Evolutionary conservation across 345 rosid genomes (phyloP).

Genomic region (Eucalyptus guilfoylei): DNA sequence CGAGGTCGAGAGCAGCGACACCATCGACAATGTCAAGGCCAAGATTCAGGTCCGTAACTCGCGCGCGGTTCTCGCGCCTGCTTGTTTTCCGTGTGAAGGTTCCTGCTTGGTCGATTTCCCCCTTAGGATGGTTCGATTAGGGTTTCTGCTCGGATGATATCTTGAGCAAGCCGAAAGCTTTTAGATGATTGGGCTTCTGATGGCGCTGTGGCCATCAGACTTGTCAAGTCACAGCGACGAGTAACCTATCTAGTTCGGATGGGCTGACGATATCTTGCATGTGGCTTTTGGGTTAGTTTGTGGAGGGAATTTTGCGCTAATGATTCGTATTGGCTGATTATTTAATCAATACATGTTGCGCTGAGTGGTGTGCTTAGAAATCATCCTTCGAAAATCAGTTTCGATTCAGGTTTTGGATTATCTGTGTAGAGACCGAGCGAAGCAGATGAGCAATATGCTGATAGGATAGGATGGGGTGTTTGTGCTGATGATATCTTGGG

Average conservation of each 20-base stretch:
- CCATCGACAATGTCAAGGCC: constrained; percentile 8
- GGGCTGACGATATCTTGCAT: too few relatives aligned
- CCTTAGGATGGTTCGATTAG: neutral
- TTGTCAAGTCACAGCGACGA: neutral
- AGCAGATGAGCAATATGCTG: too few relatives aligned
- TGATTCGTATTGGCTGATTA: too few relatives aligned
- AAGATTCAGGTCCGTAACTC: constrained; percentile 9
- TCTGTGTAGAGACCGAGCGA: too few relatives aligned
- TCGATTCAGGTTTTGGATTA: too few relatives aligned
- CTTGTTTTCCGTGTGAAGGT: neutral
- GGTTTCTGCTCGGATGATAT: neutral
- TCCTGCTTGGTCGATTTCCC: neutral
- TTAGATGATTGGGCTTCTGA: neutral
- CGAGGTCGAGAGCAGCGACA: constrained; percentile 14
- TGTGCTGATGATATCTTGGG: neutral
- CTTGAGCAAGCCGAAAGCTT: neutral
- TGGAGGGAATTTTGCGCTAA: too few relatives aligned
- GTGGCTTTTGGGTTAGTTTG: too few relatives aligned
- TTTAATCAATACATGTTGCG: too few relatives aligned
- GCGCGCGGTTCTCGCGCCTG: neutral
- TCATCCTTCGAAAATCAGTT: too few relatives aligned
- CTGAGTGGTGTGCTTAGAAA: too few relatives aligned
- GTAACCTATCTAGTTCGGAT: too few relatives aligned
- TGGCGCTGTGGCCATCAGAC: neutral
- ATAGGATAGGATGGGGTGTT: neutral